A percentile compares a stretch with the other conserved stretches of the same genome.
Evolutionary conservation across 192 early-diverging fungal species (phyloP).

Genomic region (Chytriomyces hyalinus): DNA sequence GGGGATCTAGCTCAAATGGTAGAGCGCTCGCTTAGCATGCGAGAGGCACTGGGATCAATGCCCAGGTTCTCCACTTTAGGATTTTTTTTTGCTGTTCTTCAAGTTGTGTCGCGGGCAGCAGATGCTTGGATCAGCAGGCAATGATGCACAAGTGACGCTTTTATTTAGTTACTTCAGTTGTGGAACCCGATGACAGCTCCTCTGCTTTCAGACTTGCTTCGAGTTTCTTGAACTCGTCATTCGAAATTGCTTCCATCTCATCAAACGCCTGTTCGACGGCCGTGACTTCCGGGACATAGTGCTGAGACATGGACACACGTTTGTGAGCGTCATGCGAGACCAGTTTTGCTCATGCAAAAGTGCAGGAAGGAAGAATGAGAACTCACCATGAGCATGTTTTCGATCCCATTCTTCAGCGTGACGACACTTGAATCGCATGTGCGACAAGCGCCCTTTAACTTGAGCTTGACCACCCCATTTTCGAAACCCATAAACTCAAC

Average conservation of each 20-base stretch:
- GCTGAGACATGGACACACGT: constrained; percentile 39
- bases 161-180: no score
- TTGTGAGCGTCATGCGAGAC: no score
- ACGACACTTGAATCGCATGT: constrained; percentile 88
- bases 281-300: constrained; percentile 95
- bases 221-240: constrained; percentile 89
- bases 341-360: no score
- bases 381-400: constrained; percentile 92
- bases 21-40: no score
- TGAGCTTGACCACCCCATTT: constrained; percentile 83
- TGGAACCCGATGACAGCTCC: no score
- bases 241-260: constrained; percentile 75
- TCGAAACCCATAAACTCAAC: constrained; percentile 91
- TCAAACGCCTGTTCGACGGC: constrained; percentile 84
- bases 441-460: constrained; percentile 93
- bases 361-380: not conserved
- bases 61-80: no score
- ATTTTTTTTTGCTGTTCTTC: no score
- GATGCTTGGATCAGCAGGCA: no score
- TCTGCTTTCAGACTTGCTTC: constrained; percentile 51
- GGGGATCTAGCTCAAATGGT: no score
- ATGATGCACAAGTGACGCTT: no score
- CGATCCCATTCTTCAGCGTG: constrained; percentile 98
- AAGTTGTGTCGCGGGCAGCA: no score
- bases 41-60: no score